A percentile compares a stretch with the other conserved stretches of the same genome.
Evolutionary conservation across 2,329 filamentous ascomycete genomes (phyloP).

Genomic region (Furcasterigmium furcatum): DNA sequence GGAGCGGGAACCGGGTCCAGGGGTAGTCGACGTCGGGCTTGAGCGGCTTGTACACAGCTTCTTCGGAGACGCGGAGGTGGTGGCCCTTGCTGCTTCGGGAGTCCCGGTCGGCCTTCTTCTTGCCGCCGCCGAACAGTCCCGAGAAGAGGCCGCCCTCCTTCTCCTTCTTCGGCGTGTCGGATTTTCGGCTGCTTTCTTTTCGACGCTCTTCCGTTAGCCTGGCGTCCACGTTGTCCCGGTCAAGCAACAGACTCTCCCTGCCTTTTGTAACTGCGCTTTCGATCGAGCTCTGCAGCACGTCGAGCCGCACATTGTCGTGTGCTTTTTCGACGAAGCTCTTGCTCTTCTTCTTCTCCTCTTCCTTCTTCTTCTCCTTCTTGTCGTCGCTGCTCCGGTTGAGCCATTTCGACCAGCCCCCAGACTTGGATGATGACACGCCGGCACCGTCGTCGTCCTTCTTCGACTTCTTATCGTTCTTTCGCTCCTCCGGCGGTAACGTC

Average conservation of each 20-base stretch:
- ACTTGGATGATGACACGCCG: slow-evolving; percentile 62
- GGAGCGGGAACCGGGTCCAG: slow-evolving; percentile 91
- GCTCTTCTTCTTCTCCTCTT: slow-evolving; percentile 65
- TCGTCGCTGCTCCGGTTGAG: slow-evolving; percentile 77
- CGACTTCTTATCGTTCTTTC: slow-evolving; percentile 69
- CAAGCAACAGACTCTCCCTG: slow-evolving; percentile 80
- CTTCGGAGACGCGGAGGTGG: slow-evolving; percentile 75
- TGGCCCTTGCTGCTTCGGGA: slow-evolving; percentile 70
- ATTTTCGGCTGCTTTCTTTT: slow-evolving; percentile 74
- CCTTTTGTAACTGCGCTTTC: slow-evolving; percentile 64
- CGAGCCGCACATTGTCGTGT: slow-evolving; percentile 79
- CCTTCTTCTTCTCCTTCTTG: slow-evolving; percentile 54
- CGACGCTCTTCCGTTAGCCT: slow-evolving; percentile 79
- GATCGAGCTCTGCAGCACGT: slow-evolving; percentile 84
- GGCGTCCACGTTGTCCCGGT: slow-evolving; percentile 69
- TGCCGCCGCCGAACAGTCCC: slow-evolving; percentile 84
- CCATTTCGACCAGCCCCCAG: slow-evolving; percentile 80
- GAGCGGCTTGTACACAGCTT: slow-evolving; percentile 67
- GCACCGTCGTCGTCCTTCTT: slow-evolving; percentile 69
- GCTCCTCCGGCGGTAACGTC: slow-evolving; percentile 66
- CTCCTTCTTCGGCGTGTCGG: slow-evolving; percentile 74
- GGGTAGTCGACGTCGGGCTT: slow-evolving; percentile 91
- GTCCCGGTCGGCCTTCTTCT: slow-evolving; percentile 82
- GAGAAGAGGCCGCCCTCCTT: slow-evolving; percentile 91
- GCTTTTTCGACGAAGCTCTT: slow-evolving; percentile 53